Conservation (phyloP, 73 alveolate genomes). For the Paramecium octaurelia region DNA sequence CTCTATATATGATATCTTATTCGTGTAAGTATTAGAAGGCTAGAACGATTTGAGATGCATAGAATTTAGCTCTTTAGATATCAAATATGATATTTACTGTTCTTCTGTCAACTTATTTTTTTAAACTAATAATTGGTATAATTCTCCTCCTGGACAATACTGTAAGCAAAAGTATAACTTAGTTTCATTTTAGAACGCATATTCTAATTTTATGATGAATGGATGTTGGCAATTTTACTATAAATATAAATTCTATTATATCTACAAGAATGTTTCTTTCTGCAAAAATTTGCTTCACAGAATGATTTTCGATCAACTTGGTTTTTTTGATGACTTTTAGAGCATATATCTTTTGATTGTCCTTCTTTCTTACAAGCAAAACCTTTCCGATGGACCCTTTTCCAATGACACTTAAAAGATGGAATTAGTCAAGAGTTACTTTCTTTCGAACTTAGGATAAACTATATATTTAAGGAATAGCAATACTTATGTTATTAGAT, state of each 20-base stretch:
- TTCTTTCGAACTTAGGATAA: not conserved
- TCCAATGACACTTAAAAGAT: slow-evolving; percentile 60
- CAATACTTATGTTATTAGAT: not conserved
- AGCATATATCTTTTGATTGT: slow-evolving; percentile 62
- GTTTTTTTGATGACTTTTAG: slow-evolving; percentile 64
- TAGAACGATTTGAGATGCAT: slow-evolving; percentile 73
- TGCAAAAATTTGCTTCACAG: slow-evolving; percentile 64
- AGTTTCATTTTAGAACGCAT: slow-evolving; percentile 79
- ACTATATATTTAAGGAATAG: not conserved
- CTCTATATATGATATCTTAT: slow-evolving; percentile 78
- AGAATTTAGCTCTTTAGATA: slow-evolving; percentile 68
- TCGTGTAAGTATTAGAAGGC: slow-evolving; percentile 81
- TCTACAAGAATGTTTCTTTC: slow-evolving; percentile 74
- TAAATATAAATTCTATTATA: not conserved
- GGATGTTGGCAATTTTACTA: slow-evolving; percentile 59
- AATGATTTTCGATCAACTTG: slow-evolving; percentile 45
- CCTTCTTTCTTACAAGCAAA: slow-evolving; percentile 57
- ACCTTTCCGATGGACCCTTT: slow-evolving; percentile 69
- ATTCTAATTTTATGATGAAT: slow-evolving; percentile 78
- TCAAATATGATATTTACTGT: not conserved
- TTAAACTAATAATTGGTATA: slow-evolving; percentile 36
- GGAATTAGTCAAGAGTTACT: slow-evolving; percentile 1
- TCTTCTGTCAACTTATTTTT: slow-evolving; percentile 37
- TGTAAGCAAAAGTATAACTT: slow-evolving; percentile 75
- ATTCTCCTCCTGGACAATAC: slow-evolving; percentile 87